Percentiles rank a stretch among this genome's conserved stretches.
Evolutionary conservation across 768 basidiomycete genomes (phyloP).

Genomic region (Boletus subcaerulescens): DNA sequence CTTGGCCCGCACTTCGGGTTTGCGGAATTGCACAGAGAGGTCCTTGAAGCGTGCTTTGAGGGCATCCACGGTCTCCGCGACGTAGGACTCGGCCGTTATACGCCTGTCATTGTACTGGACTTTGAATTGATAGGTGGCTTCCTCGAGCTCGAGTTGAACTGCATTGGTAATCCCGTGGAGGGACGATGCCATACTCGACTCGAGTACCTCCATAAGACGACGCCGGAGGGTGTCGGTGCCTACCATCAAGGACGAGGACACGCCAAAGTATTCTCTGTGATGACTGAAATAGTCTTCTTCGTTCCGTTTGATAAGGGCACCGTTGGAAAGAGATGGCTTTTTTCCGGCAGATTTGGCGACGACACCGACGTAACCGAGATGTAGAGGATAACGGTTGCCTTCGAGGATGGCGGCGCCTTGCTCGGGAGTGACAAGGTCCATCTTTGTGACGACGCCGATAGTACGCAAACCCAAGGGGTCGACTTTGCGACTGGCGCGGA

Average conservation of each 20-base stretch:
- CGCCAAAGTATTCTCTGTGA: slow-evolving; percentile 61
- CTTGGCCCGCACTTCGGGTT: slow-evolving; percentile 82
- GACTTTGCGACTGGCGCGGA: slow-evolving; percentile 88
- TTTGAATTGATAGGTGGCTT: slow-evolving; percentile 98
- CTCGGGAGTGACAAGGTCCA: slow-evolving; percentile 91
- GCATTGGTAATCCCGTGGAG: slow-evolving; percentile 96
- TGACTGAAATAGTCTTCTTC: slow-evolving; percentile 68
- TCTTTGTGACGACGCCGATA: slow-evolving; percentile 97
- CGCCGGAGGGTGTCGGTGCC: slow-evolving; percentile 89
- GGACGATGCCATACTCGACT: slow-evolving; percentile 95
- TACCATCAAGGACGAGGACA: slow-evolving; percentile 70
- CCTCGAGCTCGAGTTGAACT: slow-evolving; percentile 95
- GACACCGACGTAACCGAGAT: slow-evolving; percentile 96
- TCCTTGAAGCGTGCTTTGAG: slow-evolving; percentile 90
- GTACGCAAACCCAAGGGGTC: slow-evolving; percentile 94
- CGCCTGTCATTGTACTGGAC: slow-evolving; percentile 96
- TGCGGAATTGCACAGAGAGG: slow-evolving; percentile 79
- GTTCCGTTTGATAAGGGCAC: slow-evolving; percentile 48
- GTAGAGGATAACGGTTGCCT: slow-evolving; percentile 94
- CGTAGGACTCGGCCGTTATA: slow-evolving; percentile 93
- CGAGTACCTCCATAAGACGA: slow-evolving; percentile 94
- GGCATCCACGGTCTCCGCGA: slow-evolving; percentile 93
- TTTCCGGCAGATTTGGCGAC: slow-evolving; percentile 78
- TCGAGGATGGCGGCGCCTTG: slow-evolving; percentile 77
- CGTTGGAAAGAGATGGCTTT: slow-evolving; percentile 47